phyloP scores from a whole-genome alignment of 495 filamentous ascomycete species.

The Echria macrotheca region DNA sequence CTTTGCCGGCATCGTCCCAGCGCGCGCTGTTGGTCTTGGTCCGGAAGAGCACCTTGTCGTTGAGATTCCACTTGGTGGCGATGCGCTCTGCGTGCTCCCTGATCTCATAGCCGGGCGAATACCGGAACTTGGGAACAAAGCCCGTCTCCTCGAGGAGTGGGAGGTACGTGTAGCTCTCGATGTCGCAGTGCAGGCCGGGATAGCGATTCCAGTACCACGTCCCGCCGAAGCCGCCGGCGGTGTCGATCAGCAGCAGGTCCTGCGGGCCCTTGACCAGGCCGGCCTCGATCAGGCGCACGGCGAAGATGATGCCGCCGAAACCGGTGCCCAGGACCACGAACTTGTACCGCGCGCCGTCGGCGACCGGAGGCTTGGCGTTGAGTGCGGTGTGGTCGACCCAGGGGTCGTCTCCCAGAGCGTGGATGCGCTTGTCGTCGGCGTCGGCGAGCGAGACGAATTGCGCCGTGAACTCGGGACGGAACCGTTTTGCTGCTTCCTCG shows the following conservation, averaged over 20 bases:
- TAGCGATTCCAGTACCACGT: constrained; percentile 57
- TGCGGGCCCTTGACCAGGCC: constrained; percentile 33
- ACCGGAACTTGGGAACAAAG: constrained; percentile 47
- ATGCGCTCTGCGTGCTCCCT: constrained; percentile 38
- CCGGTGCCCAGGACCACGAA: constrained; percentile 50
- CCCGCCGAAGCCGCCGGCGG: constrained; percentile 46
- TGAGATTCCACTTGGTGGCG: constrained; percentile 39
- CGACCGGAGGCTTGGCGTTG: constrained; percentile 26
- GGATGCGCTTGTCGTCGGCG: constrained; percentile 27
- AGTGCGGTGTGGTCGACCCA: constrained; percentile 41
- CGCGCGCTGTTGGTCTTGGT: constrained; percentile 26
- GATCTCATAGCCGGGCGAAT: constrained; percentile 41
- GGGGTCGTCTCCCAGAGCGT: constrained; percentile 36
- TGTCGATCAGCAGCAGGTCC: constrained; percentile 48
- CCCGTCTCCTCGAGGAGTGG: constrained; percentile 57
- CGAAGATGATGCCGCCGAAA: constrained; percentile 43
- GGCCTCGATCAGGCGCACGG: constrained; percentile 45
- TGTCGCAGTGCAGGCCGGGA: constrained; percentile 46
- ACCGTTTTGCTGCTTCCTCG: constrained; percentile 43
- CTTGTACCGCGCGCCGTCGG: constrained; percentile 30
- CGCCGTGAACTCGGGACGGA: constrained; percentile 34
- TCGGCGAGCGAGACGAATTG: constrained; percentile 38
- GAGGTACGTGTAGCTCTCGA: constrained; percentile 49
- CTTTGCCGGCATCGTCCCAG: constrained; percentile 40
- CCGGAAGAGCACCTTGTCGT: constrained; percentile 44